Evolutionary conservation across 2,329 filamentous ascomycete genomes (phyloP).

Genomic region (Neonectria faginata): DNA sequence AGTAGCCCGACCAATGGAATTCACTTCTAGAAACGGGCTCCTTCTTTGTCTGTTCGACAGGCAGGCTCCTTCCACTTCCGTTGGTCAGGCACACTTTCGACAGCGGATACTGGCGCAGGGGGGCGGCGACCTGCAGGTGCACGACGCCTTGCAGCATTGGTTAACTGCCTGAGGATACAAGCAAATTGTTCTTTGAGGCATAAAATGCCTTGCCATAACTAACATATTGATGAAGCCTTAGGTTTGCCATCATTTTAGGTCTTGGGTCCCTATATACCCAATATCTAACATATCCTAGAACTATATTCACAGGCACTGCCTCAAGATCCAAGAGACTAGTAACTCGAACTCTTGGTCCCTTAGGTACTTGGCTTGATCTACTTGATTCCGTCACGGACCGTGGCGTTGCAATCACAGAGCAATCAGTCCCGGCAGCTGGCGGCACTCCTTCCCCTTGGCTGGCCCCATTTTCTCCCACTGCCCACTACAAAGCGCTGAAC

Average conservation of each 20-base stretch:
- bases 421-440: background rate
- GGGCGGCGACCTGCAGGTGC: conserved; percentile 1
- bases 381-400: background rate
- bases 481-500: background rate
- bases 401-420: background rate
- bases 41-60: background rate
- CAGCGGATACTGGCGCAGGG: background rate
- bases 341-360: background rate
- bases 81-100: background rate
- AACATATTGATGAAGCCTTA: background rate
- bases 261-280: background rate
- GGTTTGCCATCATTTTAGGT: background rate
- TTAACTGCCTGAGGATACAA: background rate
- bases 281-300: background rate
- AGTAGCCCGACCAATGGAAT: background rate
- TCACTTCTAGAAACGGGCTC: background rate
- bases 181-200: background rate
- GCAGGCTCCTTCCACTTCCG: background rate
- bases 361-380: background rate
- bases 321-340: background rate
- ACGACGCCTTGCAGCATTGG: background rate
- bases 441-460: background rate
- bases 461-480: background rate
- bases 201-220: background rate
- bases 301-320: background rate